Evolutionary conservation across 805 yeast genomes (phyloP), one percentile per base, ranked within the genome.

Genomic region (Zygotorulaspora sp.): DNA sequence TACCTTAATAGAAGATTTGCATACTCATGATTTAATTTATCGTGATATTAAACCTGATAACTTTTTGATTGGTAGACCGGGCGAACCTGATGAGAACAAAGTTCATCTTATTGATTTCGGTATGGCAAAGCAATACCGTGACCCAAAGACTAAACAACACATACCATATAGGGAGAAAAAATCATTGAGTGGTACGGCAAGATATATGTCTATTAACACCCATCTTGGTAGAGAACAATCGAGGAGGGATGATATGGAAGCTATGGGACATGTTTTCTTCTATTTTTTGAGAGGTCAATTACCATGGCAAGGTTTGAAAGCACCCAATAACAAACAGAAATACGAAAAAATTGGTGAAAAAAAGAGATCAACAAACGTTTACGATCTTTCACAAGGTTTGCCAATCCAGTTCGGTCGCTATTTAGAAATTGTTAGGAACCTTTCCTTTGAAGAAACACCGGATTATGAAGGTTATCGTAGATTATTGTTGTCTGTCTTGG

Each of bases 271-370:
- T 63, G 98, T 92, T 6, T 87, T 92, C 57, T 84, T 92, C 70
- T 92, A 92, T 66, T 92, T 92, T 64, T 65, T 90, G 49, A 77
- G 95, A 53, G 98, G 98, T 31, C 85, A 86, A 42, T 71, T 92
- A 56, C 98, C 98, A 45, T 92, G 98, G 98, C 98, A 92, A 70
- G 98, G 98, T 17, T 72, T 92, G 50, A 90, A 92, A 63, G 98
- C 98, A 5, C 96, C 96, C 49, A 89, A 96, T 27, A 92, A 92
- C 71, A 90, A 92, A 66, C 96, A 87, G 55, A 92, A 92, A 67
- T 92, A 92, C 65, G 97, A 92, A 63, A 89, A 88, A 62, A 92
- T 92, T 62, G 97, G 98, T 43, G 94, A 89, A 60, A 90, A 88
- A 69, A 92, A 92, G 62, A 87, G 89, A 66, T 74, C 87, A 2